phyloP scores from a whole-genome alignment of 2,329 filamentous ascomycete genomes.

The Zymoseptoria brevis region DNA sequence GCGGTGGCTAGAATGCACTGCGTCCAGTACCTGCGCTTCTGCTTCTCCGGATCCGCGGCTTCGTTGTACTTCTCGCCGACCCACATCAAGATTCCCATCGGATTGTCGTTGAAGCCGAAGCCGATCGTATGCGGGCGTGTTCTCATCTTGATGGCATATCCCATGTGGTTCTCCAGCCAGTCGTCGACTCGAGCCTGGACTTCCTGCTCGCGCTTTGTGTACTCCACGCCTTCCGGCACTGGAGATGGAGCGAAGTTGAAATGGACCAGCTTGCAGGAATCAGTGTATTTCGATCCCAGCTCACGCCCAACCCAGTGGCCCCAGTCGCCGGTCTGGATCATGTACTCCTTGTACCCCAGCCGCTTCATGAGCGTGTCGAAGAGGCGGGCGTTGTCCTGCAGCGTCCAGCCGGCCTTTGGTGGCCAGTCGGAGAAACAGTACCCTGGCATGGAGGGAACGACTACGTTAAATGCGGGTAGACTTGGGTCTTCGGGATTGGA shows the following conservation, averaged over 20 bases:
- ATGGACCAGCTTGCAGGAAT: constrained; percentile 34
- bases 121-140: constrained; percentile 40
- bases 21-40: constrained; percentile 28
- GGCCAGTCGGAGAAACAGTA: constrained; percentile 41
- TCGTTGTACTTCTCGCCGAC: constrained; percentile 40
- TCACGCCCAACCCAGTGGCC: constrained; percentile 36
- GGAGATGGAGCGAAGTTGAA: constrained; percentile 36
- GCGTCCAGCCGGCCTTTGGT: constrained; percentile 27
- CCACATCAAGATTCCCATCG: constrained; percentile 38
- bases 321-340: constrained; percentile 36
- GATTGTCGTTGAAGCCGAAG: constrained; percentile 36
- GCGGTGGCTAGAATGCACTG: constrained; percentile 27
- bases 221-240: constrained; percentile 26
- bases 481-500: constrained; percentile 1
- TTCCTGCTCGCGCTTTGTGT: constrained; percentile 29
- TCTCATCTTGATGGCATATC: constrained; percentile 37
- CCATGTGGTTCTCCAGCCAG: constrained; percentile 34
- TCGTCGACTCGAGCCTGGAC: constrained; percentile 29
- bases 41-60: constrained; percentile 29
- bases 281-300: constrained; percentile 29
- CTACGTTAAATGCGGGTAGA: constrained; percentile 45
- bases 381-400: constrained; percentile 32
- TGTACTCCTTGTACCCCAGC: constrained; percentile 35
- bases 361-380: constrained; percentile 35
- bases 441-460: constrained; percentile 52